These are phyloP conservation scores for Lecanicillium sp. DNA, from an alignment of 2,329 filamentous ascomycete genomes.

Conservation along the genomic window DNA sequence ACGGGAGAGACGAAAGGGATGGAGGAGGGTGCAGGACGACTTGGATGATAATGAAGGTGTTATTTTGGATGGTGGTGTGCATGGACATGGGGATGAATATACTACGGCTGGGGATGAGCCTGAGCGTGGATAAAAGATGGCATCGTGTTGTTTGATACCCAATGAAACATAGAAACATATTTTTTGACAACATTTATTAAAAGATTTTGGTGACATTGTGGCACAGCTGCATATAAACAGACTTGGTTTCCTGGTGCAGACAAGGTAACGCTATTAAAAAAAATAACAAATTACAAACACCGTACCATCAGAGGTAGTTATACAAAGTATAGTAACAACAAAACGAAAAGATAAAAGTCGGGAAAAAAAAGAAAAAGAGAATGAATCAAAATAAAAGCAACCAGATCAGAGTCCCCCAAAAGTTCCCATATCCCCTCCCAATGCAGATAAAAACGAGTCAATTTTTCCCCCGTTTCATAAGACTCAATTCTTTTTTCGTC, in stretches of 20 bases:
- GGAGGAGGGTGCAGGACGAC: conserved; percentile 55
- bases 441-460: no score
- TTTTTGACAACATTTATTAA: no score
- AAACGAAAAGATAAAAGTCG: background rate
- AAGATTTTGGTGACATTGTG: no score
- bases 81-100: conserved; percentile 26
- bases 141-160: background rate
- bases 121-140: conserved; percentile 1
- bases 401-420: no score
- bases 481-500: no score
- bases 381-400: conserved; percentile 1
- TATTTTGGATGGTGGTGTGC: conserved; percentile 48
- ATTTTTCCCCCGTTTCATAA: no score
- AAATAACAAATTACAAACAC: background rate
- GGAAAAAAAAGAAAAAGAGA: conserved; percentile 1
- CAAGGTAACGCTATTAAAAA: no score
- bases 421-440: no score
- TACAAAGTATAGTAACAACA: no score
- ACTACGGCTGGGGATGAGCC: conserved; percentile 6
- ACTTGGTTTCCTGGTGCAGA: no score
- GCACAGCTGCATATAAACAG: no score
- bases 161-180: background rate
- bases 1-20: conserved; percentile 34
- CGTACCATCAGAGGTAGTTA: no score
- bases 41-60: conserved; percentile 48